These are phyloP conservation scores for Thelonectria olida DNA, from an alignment of 2,329 filamentous ascomycete species.

Conservation along the genomic window DNA sequence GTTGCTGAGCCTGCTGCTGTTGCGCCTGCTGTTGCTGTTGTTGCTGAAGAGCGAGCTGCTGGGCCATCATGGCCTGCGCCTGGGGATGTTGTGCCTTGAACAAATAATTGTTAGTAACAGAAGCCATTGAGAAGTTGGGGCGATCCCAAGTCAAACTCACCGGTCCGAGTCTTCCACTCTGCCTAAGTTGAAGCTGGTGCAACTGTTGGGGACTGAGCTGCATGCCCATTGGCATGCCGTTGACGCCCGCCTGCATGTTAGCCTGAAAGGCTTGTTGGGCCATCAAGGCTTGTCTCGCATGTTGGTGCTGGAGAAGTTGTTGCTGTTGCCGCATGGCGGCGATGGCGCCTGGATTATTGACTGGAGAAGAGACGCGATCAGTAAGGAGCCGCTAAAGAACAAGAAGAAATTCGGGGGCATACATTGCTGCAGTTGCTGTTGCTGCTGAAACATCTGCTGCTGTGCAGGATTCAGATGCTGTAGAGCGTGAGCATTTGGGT, in stretches of 20 bases:
- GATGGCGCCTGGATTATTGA: conserved; percentile 49
- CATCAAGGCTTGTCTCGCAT: conserved; percentile 62
- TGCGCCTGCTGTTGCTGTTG: conserved; percentile 40
- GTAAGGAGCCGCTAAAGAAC: background rate
- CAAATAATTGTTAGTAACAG: conserved; percentile 25
- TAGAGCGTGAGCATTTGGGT: conserved; percentile 74
- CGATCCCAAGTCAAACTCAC: conserved; percentile 44
- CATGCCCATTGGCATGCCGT: conserved; percentile 63
- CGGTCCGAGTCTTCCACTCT: conserved; percentile 50
- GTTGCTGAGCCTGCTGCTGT: conserved; percentile 42
- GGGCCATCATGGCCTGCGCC: conserved; percentile 52
- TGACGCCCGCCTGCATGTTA: conserved; percentile 57
- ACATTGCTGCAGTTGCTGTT: conserved; percentile 54
- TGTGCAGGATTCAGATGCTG: conserved; percentile 75
- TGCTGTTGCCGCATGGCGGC: conserved; percentile 63
- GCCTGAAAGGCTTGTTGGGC: conserved; percentile 63
- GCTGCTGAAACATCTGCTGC: conserved; percentile 66
- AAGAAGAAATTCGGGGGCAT: conserved; percentile 26
- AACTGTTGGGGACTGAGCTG: conserved; percentile 62
- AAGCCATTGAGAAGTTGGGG: background rate
- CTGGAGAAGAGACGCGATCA: conserved; percentile 34
- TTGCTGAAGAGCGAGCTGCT: conserved; percentile 51
- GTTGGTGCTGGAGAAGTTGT: conserved; percentile 66
- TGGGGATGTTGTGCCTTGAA: conserved; percentile 43
- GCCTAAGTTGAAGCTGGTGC: conserved; percentile 61